Base-by-base conservation (phyloP, 2,329 filamentous ascomycete species). In the Fusarium sp. region DNA sequence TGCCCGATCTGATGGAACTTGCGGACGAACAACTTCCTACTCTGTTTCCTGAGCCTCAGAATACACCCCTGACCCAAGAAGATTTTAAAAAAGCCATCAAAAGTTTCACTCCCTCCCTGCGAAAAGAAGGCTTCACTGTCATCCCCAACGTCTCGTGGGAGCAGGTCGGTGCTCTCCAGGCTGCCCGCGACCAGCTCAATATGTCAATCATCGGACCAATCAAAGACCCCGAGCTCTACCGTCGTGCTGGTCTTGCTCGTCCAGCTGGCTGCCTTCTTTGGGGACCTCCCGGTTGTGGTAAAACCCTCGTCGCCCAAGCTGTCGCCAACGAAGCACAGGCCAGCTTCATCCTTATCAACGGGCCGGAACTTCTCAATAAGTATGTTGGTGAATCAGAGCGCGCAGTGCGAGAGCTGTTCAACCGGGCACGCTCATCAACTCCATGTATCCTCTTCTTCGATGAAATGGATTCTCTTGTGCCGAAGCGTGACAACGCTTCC, bases 401-500 rank as follows among this genome's bases (percentile, higher is more conserved):
- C 17, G 94, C 95, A 1, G 93, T 99, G 4, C 91, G 96, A 28
- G 94, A 97, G 81, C 93, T 98, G 1, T 99, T 99, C 82, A 90
- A 92, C 73, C 92, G 96, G 22, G 96, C 96, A 2, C 90, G 95
- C 58, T 93, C 93, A 2, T 96, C 93, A 13, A 89, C 95, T 1
- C 96, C 96, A 2, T 98, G 96, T 80, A 94, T 99, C 62, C 92
- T 99, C 66, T 98, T 99, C 88, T 98, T 99, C 80, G 96, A 99
- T 81, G 96, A 99, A 84, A 89, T 99, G 59, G 96, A 99, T 82
- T 96, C 96, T 2, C 86, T 99, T 6, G 95, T 96, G 0, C 95
- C 96, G 0, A 91, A 91, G 58, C 91, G 96, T 62, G 94, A 96
- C 79, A 93, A 93, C 63, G 87, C 88, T 2, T 89, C 94, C 5